These are phyloP conservation scores for Debaryomyces nepalensis DNA, from an alignment of 1,139 yeast genomes.

Conservation along the genomic window DNA sequence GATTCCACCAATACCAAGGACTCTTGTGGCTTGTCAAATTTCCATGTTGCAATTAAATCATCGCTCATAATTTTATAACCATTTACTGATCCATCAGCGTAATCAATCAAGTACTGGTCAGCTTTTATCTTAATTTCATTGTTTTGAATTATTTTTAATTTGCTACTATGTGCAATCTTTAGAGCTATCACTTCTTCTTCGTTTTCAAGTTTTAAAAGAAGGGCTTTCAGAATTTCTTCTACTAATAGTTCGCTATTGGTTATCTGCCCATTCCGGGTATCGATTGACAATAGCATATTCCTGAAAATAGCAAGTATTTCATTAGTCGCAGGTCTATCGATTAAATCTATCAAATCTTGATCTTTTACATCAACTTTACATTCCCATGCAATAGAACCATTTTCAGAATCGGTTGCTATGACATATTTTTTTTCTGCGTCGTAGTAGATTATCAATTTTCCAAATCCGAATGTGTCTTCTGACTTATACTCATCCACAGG, in stretches of 20 bases:
- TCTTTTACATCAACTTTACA: conserved; percentile 15
- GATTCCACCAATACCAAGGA: conserved; percentile 22
- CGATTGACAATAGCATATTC: conserved; percentile 22
- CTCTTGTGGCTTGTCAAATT: conserved; percentile 25
- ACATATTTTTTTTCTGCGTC: conserved; percentile 28
- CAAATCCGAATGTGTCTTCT: conserved; percentile 32
- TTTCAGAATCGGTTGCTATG: conserved; percentile 37
- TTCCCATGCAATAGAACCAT: conserved; percentile 37
- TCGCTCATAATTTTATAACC: conserved; percentile 29
- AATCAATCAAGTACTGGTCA: conserved; percentile 26
- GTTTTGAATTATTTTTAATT: conserved; percentile 6
- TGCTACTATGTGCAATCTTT: conserved; percentile 2
- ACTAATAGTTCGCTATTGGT: conserved; percentile 16
- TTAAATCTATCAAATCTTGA: conserved; percentile 22
- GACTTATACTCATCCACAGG: conserved; percentile 5
- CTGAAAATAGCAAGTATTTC: conserved; percentile 29
- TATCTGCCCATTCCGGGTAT: conserved; percentile 31
- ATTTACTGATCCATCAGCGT: conserved; percentile 19
- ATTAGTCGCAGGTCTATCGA: conserved; percentile 21
- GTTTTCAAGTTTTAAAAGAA: neutral
- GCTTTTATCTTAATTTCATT: neutral
- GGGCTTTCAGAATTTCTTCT: neutral
- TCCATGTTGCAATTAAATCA: conserved; percentile 33
- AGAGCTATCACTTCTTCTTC: conserved; percentile 11
- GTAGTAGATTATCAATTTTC: conserved; percentile 37